Percentiles rank a stretch among this genome's conserved stretches.
Conservation (phyloP, 495 filamentous ascomycete genomes). For the Penicillium crystallinum region DNA sequence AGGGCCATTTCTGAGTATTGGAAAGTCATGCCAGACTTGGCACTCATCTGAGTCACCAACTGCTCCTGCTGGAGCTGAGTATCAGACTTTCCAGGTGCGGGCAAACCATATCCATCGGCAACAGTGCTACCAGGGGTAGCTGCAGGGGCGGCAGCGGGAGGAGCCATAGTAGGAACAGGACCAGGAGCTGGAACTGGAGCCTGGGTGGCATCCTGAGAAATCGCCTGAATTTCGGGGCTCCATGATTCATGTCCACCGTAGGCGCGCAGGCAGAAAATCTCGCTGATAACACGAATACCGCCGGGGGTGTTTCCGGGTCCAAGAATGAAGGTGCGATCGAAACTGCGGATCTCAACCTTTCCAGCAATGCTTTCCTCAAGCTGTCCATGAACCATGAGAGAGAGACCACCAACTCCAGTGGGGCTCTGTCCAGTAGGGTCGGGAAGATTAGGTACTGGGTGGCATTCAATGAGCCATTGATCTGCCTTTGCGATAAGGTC, state of each 20-base stretch:
- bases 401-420: constrained; percentile 66
- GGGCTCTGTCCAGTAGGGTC: constrained; percentile 62
- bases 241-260: constrained; percentile 60
- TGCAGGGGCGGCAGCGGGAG: not conserved
- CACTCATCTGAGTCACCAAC: constrained; percentile 60
- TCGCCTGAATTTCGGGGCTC: constrained; percentile 41
- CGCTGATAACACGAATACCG: constrained; percentile 71
- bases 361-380: constrained; percentile 65
- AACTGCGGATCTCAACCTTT: constrained; percentile 62
- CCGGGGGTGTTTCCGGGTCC: constrained; percentile 63
- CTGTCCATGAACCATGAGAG: constrained; percentile 76
- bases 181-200: constrained; percentile 3
- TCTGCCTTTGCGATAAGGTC: constrained; percentile 53
- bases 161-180: not conserved
- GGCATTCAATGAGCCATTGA: constrained; percentile 79
- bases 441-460: constrained; percentile 63
- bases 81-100: constrained; percentile 36
- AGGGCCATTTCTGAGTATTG: constrained; percentile 70
- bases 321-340: constrained; percentile 79
- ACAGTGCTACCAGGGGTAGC: constrained; percentile 20
- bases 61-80: constrained; percentile 52
- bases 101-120: constrained; percentile 37
- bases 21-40: constrained; percentile 64
- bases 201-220: constrained; percentile 18
- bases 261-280: constrained; percentile 66